Conservation (phyloP, 768 basidiomycete genomes). For the Leccinum uliginosum region DNA sequence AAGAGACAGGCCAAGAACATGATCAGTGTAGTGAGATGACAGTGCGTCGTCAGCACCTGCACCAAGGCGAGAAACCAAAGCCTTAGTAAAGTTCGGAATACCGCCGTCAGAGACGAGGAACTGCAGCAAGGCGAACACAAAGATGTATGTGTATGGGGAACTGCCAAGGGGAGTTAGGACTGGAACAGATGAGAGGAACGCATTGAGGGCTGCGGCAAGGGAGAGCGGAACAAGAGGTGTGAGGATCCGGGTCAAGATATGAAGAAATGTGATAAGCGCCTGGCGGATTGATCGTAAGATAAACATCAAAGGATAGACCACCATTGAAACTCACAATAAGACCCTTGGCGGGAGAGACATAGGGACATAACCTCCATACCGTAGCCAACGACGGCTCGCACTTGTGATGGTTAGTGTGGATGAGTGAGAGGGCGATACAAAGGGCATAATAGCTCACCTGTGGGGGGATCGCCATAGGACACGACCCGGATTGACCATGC, state of each 20-base stretch:
- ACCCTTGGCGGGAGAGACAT: constrained; percentile 19
- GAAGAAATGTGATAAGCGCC: constrained; percentile 64
- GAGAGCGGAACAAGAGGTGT: constrained; percentile 68
- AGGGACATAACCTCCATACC: constrained; percentile 17
- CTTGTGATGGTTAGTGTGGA: neutral
- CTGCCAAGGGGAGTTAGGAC: constrained; percentile 24
- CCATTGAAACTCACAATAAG: constrained; percentile 18
- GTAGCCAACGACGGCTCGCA: constrained; percentile 13
- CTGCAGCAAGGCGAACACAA: constrained; percentile 62
- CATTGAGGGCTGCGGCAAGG: constrained; percentile 44
- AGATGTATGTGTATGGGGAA: constrained; percentile 67
- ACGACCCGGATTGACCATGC: constrained; percentile 10
- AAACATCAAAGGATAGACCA: neutral
- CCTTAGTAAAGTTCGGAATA: constrained; percentile 61
- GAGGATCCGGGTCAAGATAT: constrained; percentile 72
- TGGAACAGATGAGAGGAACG: constrained; percentile 16
- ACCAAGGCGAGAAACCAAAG: constrained; percentile 84
- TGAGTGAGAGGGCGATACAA: neutral
- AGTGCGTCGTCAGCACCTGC: constrained; percentile 76
- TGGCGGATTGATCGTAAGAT: constrained; percentile 25
- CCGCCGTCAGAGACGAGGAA: constrained; percentile 79
- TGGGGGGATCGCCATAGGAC: neutral
- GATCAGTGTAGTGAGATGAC: constrained; percentile 66
- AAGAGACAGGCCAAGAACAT: constrained; percentile 81
- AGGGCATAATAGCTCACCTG: constrained; percentile 7